These are phyloP conservation scores for Echites panduratus DNA, from an alignment of 257 asterid genomes.

Conservation along the genomic window DNA sequence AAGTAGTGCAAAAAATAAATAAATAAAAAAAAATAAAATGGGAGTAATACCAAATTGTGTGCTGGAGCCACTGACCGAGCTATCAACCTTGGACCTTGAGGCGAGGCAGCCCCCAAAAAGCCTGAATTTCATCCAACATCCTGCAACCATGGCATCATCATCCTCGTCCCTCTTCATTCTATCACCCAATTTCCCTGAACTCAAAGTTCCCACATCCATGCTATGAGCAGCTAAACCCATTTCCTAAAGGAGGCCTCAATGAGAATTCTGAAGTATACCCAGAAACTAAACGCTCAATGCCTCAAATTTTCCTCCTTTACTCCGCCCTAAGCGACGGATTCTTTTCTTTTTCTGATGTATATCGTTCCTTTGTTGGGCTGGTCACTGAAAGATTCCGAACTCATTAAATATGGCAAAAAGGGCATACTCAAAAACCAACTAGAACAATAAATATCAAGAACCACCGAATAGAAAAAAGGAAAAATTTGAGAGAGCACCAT, in stretches of 20 bases:
- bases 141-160: conserved; percentile 40
- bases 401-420: conserved; percentile 32
- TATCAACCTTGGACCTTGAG: conserved; percentile 55
- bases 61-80: conserved; percentile 57
- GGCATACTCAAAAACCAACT: conserved; percentile 1
- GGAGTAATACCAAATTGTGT: conserved; percentile 48
- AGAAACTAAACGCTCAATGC: conserved; percentile 18
- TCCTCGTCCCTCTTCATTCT: conserved; percentile 39
- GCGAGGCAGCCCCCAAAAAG: conserved; percentile 63
- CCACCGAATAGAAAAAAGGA: background rate
- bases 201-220: conserved; percentile 28
- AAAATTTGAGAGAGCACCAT: background rate
- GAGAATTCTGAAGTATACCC: conserved; percentile 16
- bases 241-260: conserved; percentile 27
- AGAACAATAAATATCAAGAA: conserved; percentile 2
- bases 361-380: conserved; percentile 13
- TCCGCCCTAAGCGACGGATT: conserved; percentile 37
- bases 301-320: conserved; percentile 25
- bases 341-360: conserved; percentile 19
- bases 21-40: background rate
- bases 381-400: conserved; percentile 33
- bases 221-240: conserved; percentile 52
- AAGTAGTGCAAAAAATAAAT: background rate
- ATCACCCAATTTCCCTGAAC: conserved; percentile 38
- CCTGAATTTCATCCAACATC: conserved; percentile 61